phyloP scores from a whole-genome alignment of 805 yeast genomes.

The Ogataea corticis region DNA sequence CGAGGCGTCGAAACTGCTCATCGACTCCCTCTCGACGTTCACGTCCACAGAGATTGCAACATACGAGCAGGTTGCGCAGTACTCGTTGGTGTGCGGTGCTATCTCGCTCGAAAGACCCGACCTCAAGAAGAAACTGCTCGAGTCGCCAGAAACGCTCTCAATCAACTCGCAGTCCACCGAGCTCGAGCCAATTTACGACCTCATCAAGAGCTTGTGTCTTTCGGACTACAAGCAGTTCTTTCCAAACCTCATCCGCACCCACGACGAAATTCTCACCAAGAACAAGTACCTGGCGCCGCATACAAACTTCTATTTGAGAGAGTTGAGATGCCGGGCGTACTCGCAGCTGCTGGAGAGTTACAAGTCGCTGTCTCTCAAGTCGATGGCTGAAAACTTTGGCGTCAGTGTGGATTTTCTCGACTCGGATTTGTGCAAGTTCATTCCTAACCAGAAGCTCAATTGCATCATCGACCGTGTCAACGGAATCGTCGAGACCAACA shows the following conservation, averaged over 20 bases:
- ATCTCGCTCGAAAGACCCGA: slow-evolving; percentile 80
- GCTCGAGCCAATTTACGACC: slow-evolving; percentile 75
- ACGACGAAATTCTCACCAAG: slow-evolving; percentile 68
- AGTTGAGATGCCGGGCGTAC: slow-evolving; percentile 92
- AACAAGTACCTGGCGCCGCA: slow-evolving; percentile 71
- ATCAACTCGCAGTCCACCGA: slow-evolving; percentile 69
- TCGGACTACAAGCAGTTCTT: slow-evolving; percentile 84
- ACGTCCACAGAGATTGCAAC: slow-evolving; percentile 88
- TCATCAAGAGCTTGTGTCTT: slow-evolving; percentile 84
- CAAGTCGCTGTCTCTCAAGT: slow-evolving; percentile 81
- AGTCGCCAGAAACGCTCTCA: slow-evolving; percentile 90
- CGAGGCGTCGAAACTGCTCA: slow-evolving; percentile 81
- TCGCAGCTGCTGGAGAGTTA: slow-evolving; percentile 92
- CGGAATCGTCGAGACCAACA: slow-evolving; percentile 91
- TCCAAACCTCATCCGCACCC: slow-evolving; percentile 72
- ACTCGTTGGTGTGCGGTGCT: slow-evolving; percentile 86
- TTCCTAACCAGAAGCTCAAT: slow-evolving; percentile 90
- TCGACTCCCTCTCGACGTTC: slow-evolving; percentile 92
- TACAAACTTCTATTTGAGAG: slow-evolving; percentile 82
- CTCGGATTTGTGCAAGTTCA: slow-evolving; percentile 81
- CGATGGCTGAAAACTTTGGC: slow-evolving; percentile 94
- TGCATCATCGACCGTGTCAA: slow-evolving; percentile 95
- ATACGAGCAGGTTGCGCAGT: slow-evolving; percentile 87
- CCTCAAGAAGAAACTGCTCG: slow-evolving; percentile 79
- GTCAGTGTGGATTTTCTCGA: slow-evolving; percentile 88